Evolutionary conservation across 805 yeast genomes (phyloP), one percentile per base, ranked within the genome.

Genomic region (Candida tammaniensis): DNA sequence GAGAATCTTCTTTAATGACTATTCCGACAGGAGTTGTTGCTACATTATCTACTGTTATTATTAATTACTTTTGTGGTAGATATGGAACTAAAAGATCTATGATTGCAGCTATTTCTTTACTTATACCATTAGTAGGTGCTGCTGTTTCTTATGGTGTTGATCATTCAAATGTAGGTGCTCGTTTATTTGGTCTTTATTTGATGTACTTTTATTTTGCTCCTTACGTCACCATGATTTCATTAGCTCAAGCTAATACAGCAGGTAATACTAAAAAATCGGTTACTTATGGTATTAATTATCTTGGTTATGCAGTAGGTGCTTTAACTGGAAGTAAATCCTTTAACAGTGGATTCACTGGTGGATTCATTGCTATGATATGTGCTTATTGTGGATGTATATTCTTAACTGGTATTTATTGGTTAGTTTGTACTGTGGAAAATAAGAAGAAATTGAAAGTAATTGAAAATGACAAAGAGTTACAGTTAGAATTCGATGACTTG

Each of bases 131-230:
- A 19, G 36, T 52, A 24, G 57, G 57, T 20, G 46, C 52, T 29
- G 36, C 35, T 12, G 34, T 53, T 23, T 40, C 48, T 24, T 53
- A 46, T 32, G 41, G 43, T 35, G 36, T 49, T 28, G 30, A 30
- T 19, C 28, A 37, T 34, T 32, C 49, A 3, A 47, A 54, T 23
- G 39, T 51, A 11, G 47, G 48, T 21, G 41, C 54, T 27, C 38
- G 47, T 29, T 40, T 54, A 33, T 37, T 52, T 1, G 60, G 59
- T 3, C 45, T 53, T 32, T 55, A 54, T 44, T 44, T 55, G 35
- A 57, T 64, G 61, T 65, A 62, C 52, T 51, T 55, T 26, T 54
- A 52, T 43, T 54, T 55, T 27, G 42, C 51, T 16, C 47, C 50
- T 11, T 61, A 61, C 39, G 60, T 64, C 21, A 47, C 47, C 28